Conservation (phyloP, 2,329 filamentous ascomycete species). For the Talaromyces sp. region DNA sequence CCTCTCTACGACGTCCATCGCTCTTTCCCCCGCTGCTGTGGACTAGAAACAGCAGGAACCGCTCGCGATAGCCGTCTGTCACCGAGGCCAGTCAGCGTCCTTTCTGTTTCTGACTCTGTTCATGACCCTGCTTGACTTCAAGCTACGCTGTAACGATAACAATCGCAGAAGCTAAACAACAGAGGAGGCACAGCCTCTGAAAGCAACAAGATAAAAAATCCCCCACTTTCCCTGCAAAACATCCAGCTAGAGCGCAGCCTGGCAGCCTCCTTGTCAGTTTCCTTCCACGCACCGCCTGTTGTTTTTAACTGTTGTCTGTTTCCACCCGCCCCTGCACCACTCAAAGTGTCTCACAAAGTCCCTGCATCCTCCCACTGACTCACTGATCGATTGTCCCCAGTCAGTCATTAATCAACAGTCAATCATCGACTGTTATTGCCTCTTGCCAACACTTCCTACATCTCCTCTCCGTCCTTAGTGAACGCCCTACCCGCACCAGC, state of each 20-base stretch:
- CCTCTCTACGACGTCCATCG: too few species aligned
- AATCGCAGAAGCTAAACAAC: background rate
- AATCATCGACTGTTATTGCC: background rate
- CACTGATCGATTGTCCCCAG: conserved; percentile 1
- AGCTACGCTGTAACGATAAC: background rate
- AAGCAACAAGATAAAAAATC: background rate
- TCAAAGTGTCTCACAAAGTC: conserved; percentile 5
- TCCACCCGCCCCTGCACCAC: conserved; percentile 8
- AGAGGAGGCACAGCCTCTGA: background rate
- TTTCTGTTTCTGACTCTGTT: background rate
- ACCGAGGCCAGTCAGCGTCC: background rate
- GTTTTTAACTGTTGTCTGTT: background rate
- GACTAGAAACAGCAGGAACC: background rate
- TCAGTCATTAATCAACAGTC: background rate
- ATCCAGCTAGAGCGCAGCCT: conserved; percentile 1
- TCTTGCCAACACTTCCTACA: background rate
- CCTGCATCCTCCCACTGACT: conserved; percentile 4
- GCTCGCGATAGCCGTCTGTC: background rate
- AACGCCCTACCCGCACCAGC: conserved; percentile 12
- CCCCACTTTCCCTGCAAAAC: conserved; percentile 5
- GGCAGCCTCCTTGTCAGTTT: conserved; percentile 1
- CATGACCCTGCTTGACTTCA: background rate
- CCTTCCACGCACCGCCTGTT: background rate
- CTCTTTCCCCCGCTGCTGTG: background rate
- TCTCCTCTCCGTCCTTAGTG: background rate